Evolutionary conservation across 73 alveolate genomes (phyloP).

Genomic region (Symbiodinium natans): DNA sequence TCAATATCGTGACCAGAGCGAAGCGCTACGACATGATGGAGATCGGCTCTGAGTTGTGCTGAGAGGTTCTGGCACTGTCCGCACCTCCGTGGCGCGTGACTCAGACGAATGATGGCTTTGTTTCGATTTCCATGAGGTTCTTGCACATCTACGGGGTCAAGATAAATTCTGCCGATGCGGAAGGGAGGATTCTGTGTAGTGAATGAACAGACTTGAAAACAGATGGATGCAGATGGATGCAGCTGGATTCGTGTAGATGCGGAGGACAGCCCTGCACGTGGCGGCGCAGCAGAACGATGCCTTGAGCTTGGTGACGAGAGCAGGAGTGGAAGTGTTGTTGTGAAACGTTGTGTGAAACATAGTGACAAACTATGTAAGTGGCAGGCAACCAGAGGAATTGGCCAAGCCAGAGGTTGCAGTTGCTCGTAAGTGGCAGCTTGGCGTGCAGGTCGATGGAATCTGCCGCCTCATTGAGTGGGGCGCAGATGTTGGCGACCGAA

Average conservation of each 20-base stretch:
- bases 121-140: conserved; percentile 5
- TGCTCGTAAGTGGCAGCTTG: no score
- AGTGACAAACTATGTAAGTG: no score
- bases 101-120: no score
- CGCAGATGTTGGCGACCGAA: conserved; percentile 28
- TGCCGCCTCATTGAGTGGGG: conserved; percentile 93
- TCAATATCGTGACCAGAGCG: conserved; percentile 68
- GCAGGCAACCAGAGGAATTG: no score
- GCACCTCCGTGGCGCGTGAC: no score
- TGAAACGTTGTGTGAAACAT: no score
- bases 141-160: conserved; percentile 89
- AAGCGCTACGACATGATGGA: conserved; percentile 89
- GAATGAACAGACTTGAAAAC: no score
- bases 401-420: no score
- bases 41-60: background rate
- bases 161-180: conserved; percentile 75
- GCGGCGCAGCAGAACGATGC: conserved; percentile 85
- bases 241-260: no score
- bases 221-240: no score
- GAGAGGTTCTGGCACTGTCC: no score
- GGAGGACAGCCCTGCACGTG: conserved; percentile 83
- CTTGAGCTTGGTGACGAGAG: background rate
- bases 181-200: conserved; percentile 14
- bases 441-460: conserved; percentile 87
- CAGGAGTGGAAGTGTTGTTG: no score